Evolutionary conservation across 2,329 filamentous ascomycete species (phyloP).

Genomic region (Phaeosphaeriaceae sp.): DNA sequence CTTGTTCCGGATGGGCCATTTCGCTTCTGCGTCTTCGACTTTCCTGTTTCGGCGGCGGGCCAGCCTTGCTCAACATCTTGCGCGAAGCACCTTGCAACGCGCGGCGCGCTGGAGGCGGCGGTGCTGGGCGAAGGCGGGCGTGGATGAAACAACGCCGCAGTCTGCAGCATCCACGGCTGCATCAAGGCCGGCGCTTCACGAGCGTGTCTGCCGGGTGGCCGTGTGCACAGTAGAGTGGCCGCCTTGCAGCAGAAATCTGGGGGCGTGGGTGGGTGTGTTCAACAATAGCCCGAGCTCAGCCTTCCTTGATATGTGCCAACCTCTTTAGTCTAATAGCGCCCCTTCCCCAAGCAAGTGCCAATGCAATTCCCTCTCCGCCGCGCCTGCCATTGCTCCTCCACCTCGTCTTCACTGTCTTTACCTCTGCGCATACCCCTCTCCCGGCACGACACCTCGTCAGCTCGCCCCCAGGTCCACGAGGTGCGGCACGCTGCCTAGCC

Average conservation of each 20-base stretch:
- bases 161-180: not conserved
- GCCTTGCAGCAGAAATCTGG: not conserved
- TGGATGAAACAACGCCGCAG: not conserved
- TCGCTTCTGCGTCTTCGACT: constrained; percentile 1
- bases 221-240: not conserved
- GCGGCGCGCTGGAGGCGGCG: not conserved
- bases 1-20: constrained; percentile 8
- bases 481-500: constrained; percentile 4
- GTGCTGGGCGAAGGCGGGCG: not conserved
- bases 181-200: not conserved
- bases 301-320: not conserved
- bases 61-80: constrained; percentile 2
- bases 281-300: constrained; percentile 10
- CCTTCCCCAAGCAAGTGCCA: constrained; percentile 4
- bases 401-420: not conserved
- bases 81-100: not conserved
- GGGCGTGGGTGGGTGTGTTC: not conserved
- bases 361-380: constrained; percentile 6
- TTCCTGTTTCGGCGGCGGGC: not conserved
- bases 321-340: constrained; percentile 1
- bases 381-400: constrained; percentile 2
- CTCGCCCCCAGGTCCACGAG: not conserved
- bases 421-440: not conserved
- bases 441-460: constrained; percentile 1
- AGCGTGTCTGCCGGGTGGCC: not conserved